phyloP scores from a whole-genome alignment of 2,329 filamentous ascomycete genomes.

The Aureobasidium lini region DNA sequence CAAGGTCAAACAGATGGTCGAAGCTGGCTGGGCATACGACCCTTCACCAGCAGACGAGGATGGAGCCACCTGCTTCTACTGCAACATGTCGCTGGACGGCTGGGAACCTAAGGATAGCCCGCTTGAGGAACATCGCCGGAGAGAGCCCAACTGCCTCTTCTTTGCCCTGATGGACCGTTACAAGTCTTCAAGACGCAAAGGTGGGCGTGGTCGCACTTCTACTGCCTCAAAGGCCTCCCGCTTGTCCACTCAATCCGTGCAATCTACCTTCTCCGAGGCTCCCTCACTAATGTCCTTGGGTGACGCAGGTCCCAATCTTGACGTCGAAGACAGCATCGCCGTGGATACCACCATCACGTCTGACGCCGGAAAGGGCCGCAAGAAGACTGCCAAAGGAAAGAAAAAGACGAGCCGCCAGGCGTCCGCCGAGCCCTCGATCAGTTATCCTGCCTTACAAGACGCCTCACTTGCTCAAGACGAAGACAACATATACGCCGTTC shows the following conservation, averaged over 20 bases:
- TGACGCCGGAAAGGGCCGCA: conserved; percentile 29
- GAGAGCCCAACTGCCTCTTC: conserved; percentile 74
- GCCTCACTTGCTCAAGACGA: background rate
- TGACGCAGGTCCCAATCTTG: conserved; percentile 32
- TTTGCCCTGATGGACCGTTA: conserved; percentile 58
- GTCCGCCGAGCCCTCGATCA: conserved; percentile 3
- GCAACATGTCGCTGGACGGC: conserved; percentile 78
- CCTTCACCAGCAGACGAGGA: conserved; percentile 77
- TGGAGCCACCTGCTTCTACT: conserved; percentile 86
- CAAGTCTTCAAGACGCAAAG: conserved; percentile 47
- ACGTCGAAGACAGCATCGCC: conserved; percentile 24
- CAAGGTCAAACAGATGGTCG: conserved; percentile 83
- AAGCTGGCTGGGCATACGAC: conserved; percentile 90
- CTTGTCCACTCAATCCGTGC: conserved; percentile 44
- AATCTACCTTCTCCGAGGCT: conserved; percentile 38
- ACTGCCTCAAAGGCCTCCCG: conserved; percentile 62
- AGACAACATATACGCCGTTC: conserved; percentile 1
- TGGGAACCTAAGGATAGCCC: conserved; percentile 94
- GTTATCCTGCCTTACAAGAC: conserved; percentile 8
- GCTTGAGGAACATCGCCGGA: conserved; percentile 76
- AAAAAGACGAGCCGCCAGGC: conserved; percentile 19
- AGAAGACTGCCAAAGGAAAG: conserved; percentile 37
- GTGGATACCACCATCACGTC: conserved; percentile 52
- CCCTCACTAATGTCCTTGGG: conserved; percentile 31
- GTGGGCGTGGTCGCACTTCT: conserved; percentile 44